Evolutionary conservation across 2,329 filamentous ascomycete genomes (phyloP).

Genomic region (Aspergillus sp.): DNA sequence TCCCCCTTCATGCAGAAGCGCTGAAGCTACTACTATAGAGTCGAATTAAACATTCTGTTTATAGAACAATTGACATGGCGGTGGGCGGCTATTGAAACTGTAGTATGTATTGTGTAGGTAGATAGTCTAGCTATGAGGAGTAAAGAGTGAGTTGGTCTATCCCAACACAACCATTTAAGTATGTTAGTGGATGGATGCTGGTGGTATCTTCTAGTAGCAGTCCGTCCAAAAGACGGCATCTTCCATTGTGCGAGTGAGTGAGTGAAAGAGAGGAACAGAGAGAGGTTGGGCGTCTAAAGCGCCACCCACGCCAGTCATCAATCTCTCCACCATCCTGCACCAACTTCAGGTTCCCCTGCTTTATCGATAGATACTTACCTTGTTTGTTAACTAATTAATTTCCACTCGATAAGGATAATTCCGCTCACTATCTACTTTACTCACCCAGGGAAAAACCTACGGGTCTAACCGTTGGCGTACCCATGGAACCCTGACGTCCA

Average conservation of each 20-base stretch:
- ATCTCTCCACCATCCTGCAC: no score
- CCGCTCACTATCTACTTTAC: not conserved
- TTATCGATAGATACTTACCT: no score
- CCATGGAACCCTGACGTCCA: not conserved
- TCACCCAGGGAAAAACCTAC: not conserved
- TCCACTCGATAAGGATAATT: no score
- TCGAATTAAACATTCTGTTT: not conserved
- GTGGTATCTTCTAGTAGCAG: not conserved
- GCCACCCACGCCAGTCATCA: not conserved
- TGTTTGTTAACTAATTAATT: no score
- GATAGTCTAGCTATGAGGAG: not conserved
- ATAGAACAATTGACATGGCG: not conserved
- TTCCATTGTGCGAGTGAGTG: no score
- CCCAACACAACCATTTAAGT: not conserved
- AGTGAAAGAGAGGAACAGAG: no score
- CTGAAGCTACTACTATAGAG: not conserved
- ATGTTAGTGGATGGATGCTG: not conserved
- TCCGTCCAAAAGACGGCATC: no score
- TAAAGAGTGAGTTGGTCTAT: not conserved
- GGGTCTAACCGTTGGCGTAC: slow-evolving; percentile 3
- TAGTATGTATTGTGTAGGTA: not conserved
- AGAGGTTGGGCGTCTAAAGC: not conserved
- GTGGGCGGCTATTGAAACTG: not conserved
- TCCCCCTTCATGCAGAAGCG: not conserved
- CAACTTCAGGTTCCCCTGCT: no score